Base-by-base conservation (phyloP, 495 filamentous ascomycete species). In the Venustampulla echinocandica region DNA sequence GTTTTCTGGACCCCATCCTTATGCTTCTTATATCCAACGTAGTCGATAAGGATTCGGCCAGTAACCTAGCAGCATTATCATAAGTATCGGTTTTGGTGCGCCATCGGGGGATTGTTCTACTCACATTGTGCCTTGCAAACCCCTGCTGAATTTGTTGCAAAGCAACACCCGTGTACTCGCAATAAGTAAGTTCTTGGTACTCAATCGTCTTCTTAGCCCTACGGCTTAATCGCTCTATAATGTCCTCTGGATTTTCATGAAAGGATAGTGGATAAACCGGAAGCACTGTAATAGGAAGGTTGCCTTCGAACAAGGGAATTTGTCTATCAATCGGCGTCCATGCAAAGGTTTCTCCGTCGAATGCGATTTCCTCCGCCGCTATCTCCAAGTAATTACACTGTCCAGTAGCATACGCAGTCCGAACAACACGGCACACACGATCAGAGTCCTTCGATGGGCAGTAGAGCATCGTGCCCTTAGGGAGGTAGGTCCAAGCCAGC, bases 21-120 rank as follows among this genome's bases (percentile, higher is more conserved):
- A 38, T 64, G 57, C 49, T 63, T 64, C 33, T 61, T 56, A 46
- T 62, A 69, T 6, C 64, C 64, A 19, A 60, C 43, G n/a, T 59
- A 56, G 44, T 69, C 66, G 25, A 67, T 52, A 7, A 69, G 51
- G 21, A 67, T 56, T 9, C 66, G 46, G 10, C 66, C 56, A 22
- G 37, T 24, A 1, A 53, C 44, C 50, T 53, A 7, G 27, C 13
- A 13, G 7, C 6, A 7, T 40, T n/a, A 48, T 55, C 25, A 49
- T 46, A n/a, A 21, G 32, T 19, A 44, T 42, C 2, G 19, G 32
- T 15, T 40, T 53, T 10, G 17, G 25, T 27, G 10, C 0, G 24
- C 53, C n/a, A 60, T 33, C 50, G n/a, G n/a, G n/a, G n/a, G n/a
- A 41, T 22, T 23, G 2, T 61, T 44, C 3, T 42, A 35, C 40